A percentile compares a stretch with the other conserved stretches of the same genome.
Evolutionary conservation across 2,329 filamentous ascomycete species (phyloP).

Genomic region (Curvularia spicifera): DNA sequence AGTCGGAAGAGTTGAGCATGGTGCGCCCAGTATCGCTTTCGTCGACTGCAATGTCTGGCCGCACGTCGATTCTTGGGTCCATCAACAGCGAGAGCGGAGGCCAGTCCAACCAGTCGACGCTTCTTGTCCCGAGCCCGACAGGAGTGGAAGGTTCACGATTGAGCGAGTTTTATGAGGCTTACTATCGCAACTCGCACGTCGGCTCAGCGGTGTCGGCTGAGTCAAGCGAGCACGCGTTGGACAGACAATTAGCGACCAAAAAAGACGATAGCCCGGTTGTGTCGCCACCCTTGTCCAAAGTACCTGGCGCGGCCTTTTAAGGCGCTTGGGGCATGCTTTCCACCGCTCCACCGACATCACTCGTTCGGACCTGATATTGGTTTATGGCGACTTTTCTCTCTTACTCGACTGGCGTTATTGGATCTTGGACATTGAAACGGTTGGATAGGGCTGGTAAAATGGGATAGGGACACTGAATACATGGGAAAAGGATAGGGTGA

Average conservation of each 20-base stretch:
- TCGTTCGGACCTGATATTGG: neutral
- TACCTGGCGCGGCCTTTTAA: constrained; percentile 32
- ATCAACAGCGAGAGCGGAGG: constrained; percentile 22
- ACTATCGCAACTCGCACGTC: constrained; percentile 44
- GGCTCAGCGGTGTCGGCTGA: constrained; percentile 16
- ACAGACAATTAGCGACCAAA: constrained; percentile 36
- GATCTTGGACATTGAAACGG: neutral
- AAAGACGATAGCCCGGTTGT: constrained; percentile 39
- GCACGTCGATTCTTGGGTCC: constrained; percentile 27
- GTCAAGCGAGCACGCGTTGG: constrained; percentile 20
- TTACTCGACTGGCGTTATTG: neutral
- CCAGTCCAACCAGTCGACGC: constrained; percentile 21
- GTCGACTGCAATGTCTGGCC: constrained; percentile 25
- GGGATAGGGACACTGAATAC: neutral
- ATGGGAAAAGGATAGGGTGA: constrained; percentile 1
- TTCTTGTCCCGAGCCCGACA: constrained; percentile 26
- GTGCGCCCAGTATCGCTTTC: constrained; percentile 27
- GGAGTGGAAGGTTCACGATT: constrained; percentile 35
- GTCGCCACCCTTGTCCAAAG: constrained; percentile 29
- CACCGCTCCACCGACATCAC: neutral
- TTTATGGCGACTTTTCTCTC: neutral
- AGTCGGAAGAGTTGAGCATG: constrained; percentile 1
- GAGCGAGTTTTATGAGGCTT: constrained; percentile 51
- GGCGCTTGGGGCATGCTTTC: neutral
- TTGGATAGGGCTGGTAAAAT: constrained; percentile 1